Conservation (phyloP, 768 basidiomycete genomes). For the Serendipita vermifera region DNA sequence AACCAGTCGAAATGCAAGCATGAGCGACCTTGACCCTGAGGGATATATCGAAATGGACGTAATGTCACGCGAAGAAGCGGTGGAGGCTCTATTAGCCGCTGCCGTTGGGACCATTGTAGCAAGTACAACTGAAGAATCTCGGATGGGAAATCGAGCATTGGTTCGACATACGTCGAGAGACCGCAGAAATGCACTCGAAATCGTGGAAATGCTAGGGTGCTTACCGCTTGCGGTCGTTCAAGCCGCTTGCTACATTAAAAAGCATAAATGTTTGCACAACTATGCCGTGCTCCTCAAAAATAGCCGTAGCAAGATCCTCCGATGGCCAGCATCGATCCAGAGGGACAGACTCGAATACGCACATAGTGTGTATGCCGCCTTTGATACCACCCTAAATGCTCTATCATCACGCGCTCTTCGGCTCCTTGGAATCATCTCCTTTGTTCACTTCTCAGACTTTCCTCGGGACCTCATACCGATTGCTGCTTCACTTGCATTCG, state of each 20-base stretch:
- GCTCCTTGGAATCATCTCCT: background rate
- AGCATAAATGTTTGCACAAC: background rate
- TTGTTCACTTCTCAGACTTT: background rate
- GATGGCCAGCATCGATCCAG: background rate
- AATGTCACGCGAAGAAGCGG: no score
- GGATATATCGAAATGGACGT: no score
- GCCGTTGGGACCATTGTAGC: no score
- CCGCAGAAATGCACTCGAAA: no score
- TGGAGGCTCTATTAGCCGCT: no score
- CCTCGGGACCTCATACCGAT: background rate
- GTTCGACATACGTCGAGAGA: no score
- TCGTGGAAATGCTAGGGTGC: no score
- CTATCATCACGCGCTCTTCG: background rate
- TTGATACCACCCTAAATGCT: background rate
- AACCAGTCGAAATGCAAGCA: background rate
- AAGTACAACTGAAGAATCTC: no score
- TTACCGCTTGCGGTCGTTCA: no score
- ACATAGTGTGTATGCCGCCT: background rate
- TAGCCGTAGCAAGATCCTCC: background rate
- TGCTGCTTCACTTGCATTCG: background rate
- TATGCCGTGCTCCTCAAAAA: background rate
- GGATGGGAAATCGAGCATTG: no score
- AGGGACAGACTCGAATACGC: background rate
- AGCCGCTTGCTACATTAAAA: constrained; percentile 3
- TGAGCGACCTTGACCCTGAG: no score